Conservation (phyloP, 768 basidiomycete species). For the Russula olivacea region DNA sequence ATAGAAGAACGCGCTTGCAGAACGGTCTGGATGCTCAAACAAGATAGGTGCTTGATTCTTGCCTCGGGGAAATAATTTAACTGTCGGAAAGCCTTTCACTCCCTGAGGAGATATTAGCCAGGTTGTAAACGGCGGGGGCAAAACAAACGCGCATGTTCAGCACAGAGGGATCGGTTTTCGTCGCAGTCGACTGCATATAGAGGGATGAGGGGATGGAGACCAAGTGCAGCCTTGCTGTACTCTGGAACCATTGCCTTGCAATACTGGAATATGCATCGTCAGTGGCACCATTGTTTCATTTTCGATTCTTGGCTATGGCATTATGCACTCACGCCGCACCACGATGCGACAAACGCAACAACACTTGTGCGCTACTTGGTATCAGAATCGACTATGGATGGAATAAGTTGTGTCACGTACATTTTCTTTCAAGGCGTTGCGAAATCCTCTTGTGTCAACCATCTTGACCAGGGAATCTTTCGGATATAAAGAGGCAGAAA, state of each 20-base stretch:
- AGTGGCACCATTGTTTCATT: not conserved
- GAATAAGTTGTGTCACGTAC: conserved; percentile 41
- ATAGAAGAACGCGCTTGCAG: conserved; percentile 64
- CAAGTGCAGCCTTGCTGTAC: conserved; percentile 73
- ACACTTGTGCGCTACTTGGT: conserved; percentile 56
- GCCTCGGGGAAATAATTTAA: conserved; percentile 88
- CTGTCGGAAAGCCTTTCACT: conserved; percentile 87
- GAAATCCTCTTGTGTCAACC: conserved; percentile 65
- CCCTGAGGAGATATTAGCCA: conserved; percentile 36
- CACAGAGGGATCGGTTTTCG: conserved; percentile 78
- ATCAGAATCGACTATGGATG: conserved; percentile 4
- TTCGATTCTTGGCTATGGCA: not conserved
- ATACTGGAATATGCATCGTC: conserved; percentile 45
- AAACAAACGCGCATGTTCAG: conserved; percentile 51
- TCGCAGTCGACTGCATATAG: conserved; percentile 95
- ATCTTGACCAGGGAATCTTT: conserved; percentile 53
- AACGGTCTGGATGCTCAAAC: conserved; percentile 66
- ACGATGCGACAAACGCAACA: conserved; percentile 92
- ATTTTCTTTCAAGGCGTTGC: conserved; percentile 64
- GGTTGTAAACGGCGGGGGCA: not conserved
- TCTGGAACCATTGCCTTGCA: conserved; percentile 84
- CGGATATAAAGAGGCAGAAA: conserved; percentile 45
- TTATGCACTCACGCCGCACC: conserved; percentile 68
- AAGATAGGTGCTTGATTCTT: conserved; percentile 51
- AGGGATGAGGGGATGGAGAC: conserved; percentile 75